A percentile compares a stretch with the other conserved stretches of the same genome.
These are phyloP conservation scores for Dendrothele bispora DNA, from an alignment of 768 basidiomycete genomes.

Conservation along the genomic window DNA sequence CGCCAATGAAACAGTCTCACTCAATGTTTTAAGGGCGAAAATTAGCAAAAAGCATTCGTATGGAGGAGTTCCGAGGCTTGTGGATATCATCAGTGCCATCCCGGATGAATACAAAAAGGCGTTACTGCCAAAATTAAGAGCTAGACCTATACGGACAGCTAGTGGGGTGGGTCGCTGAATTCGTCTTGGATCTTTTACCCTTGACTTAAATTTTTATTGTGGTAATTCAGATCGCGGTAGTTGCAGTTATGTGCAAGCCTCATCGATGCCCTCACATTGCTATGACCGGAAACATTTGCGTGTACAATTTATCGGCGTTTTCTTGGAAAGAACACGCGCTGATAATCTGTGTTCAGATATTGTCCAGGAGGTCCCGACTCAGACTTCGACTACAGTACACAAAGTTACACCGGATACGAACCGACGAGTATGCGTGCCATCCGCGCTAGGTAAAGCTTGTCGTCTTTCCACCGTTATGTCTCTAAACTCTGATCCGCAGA, in stretches of 20 bases:
- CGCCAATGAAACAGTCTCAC: conserved; percentile 70
- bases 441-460: conserved; percentile 66
- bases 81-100: conserved; percentile 98
- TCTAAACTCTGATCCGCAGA: not conserved
- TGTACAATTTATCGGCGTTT: conserved; percentile 51
- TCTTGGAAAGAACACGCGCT: not conserved
- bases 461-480: not conserved
- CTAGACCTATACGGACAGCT: conserved; percentile 93
- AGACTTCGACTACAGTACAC: conserved; percentile 99
- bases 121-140: conserved; percentile 84
- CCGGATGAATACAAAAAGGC: conserved; percentile 97
- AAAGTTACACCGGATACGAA: conserved; percentile 93
- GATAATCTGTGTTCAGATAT: conserved; percentile 52
- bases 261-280: conserved; percentile 99
- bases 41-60: conserved; percentile 89
- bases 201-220: conserved; percentile 1
- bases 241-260: conserved; percentile 99
- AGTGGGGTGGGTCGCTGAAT: conserved; percentile 72
- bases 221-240: conserved; percentile 88
- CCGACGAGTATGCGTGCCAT: conserved; percentile 99
- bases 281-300: conserved; percentile 99
- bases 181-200: not conserved
- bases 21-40: conserved; percentile 85
- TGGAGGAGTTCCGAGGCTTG: conserved; percentile 86
- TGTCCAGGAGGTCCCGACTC: conserved; percentile 99